These are phyloP conservation scores for Luffa acutangula DNA, from an alignment of 306 rosid species.

Conservation along the genomic window DNA sequence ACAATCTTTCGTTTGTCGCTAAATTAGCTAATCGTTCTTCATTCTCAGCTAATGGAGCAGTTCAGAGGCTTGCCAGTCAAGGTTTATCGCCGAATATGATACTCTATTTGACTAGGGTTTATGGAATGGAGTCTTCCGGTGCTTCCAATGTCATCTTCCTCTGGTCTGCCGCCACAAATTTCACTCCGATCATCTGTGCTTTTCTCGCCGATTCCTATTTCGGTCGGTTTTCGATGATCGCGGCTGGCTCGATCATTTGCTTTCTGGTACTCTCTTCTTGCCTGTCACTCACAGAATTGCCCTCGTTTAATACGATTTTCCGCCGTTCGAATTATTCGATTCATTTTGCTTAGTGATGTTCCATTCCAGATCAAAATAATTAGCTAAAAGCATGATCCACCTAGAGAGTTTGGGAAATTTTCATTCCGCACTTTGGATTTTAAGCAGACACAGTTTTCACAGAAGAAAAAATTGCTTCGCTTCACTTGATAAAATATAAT, in stretches of 20 bases:
- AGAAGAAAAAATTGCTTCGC: neutral
- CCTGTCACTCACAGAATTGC: no score
- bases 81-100: constrained; percentile 20
- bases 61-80: constrained; percentile 13
- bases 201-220: constrained; percentile 13
- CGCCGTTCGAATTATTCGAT: neutral
- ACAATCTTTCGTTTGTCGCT: neutral
- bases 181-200: constrained; percentile 17
- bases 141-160: constrained; percentile 14
- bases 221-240: constrained; percentile 17
- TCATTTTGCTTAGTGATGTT: neutral
- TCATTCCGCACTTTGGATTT: neutral
- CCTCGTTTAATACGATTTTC: neutral
- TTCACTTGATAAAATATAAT: neutral
- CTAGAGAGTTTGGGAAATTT: neutral
- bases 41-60: constrained; percentile 12
- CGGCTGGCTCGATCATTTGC: constrained; percentile 5
- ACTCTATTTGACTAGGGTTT: constrained; percentile 17
- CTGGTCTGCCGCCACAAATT: constrained; percentile 15
- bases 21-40: neutral
- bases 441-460: neutral
- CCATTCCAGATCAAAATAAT: neutral
- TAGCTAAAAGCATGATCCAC: neutral
- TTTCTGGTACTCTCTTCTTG: constrained; percentile 8
- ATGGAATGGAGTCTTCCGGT: neutral